Evolutionary conservation across 108 stramenopile genomes (phyloP).

Genomic region (Stephanodiscus minutulus): DNA sequence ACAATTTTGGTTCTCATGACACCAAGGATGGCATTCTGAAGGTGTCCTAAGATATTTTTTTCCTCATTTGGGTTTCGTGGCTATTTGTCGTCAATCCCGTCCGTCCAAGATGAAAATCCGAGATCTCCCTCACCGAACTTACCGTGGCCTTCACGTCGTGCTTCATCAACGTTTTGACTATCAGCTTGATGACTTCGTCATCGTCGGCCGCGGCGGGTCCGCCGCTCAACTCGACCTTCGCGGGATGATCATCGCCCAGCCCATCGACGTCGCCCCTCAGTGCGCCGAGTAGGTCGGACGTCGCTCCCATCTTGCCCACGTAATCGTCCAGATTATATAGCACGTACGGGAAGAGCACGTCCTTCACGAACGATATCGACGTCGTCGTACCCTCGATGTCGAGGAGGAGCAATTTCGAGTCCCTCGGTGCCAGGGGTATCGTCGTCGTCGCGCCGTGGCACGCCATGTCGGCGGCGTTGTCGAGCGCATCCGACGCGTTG

Average conservation of each 20-base stretch:
- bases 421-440: conserved; percentile 71
- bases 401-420: conserved; percentile 78
- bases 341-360: conserved; percentile 77
- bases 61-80: no score
- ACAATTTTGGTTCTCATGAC: no score
- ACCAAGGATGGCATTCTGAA: no score
- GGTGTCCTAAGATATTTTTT: no score
- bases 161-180: conserved; percentile 66
- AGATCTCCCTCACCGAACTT: no score
- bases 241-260: conserved; percentile 31
- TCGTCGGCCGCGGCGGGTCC: no score
- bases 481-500: conserved; percentile 46
- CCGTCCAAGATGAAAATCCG: no score
- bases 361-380: conserved; percentile 92
- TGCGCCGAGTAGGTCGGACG: conserved; percentile 10
- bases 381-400: conserved; percentile 96
- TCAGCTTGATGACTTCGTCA: neutral
- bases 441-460: conserved; percentile 40
- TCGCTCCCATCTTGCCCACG: conserved; percentile 23
- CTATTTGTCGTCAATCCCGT: no score
- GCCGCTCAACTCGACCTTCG: conserved; percentile 22
- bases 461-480: conserved; percentile 61
- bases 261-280: conserved; percentile 34
- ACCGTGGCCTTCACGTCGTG: conserved; percentile 77
- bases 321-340: conserved; percentile 52